These are phyloP conservation scores for Chaetomium strumarium DNA, from an alignment of 2,329 filamentous ascomycete species.

Conservation along the genomic window DNA sequence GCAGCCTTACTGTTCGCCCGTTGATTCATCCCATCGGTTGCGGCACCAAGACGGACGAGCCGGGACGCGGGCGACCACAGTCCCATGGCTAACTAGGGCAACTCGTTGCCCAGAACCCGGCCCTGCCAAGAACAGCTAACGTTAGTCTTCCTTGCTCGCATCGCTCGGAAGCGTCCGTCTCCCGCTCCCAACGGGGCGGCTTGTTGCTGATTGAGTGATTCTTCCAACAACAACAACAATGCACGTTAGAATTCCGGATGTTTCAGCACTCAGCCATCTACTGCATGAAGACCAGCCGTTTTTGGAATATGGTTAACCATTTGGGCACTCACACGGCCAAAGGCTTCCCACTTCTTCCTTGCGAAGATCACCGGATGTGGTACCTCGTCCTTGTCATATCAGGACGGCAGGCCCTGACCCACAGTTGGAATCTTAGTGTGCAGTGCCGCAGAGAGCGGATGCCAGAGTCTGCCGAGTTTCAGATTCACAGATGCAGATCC, in stretches of 20 bases:
- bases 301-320: conserved; percentile 12
- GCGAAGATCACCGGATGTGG: not conserved
- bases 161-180: not conserved
- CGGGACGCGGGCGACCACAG: too few species aligned
- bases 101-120: too few species aligned
- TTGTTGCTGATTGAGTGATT: not conserved
- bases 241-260: conserved; percentile 2
- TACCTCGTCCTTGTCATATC: not conserved
- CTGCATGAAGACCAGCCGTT: conserved; percentile 8
- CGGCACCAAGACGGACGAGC: too few species aligned
- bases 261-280: conserved; percentile 12
- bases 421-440: conserved; percentile 1
- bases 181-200: not conserved
- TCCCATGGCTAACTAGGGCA: too few species aligned
- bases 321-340: not conserved
- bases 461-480: conserved; percentile 17
- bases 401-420: conserved; percentile 3
- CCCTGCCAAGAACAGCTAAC: not conserved
- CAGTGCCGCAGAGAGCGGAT: conserved; percentile 14
- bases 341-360: not conserved
- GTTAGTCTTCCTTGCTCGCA: not conserved
- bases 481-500: conserved; percentile 12
- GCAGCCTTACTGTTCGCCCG: too few species aligned
- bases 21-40: too few species aligned
- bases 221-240: too few species aligned